These are phyloP conservation scores for Coemansia sp. DNA, from an alignment of 192 early-diverging fungal genomes.

Conservation along the genomic window DNA sequence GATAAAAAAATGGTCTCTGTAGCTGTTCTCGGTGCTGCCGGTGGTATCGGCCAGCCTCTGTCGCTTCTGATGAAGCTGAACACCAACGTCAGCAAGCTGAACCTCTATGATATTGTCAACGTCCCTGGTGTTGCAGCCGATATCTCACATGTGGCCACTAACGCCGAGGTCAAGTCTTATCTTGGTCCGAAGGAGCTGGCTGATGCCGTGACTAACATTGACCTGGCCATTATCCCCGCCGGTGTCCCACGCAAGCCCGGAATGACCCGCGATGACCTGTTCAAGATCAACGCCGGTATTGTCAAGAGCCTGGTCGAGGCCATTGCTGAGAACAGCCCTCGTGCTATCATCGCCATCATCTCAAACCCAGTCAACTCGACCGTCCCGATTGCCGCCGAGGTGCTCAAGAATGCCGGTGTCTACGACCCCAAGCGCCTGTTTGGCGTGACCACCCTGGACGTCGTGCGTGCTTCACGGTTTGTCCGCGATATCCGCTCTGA, in stretches of 20 bases:
- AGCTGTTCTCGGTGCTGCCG: slow-evolving; percentile 71
- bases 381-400: slow-evolving; percentile 93
- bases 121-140: slow-evolving; percentile 96
- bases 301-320: slow-evolving; percentile 79
- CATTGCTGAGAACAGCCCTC: slow-evolving; percentile 75
- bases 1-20: slow-evolving; percentile 55
- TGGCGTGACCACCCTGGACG: slow-evolving; percentile 93
- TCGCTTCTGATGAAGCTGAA: slow-evolving; percentile 92
- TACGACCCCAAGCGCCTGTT: slow-evolving; percentile 88
- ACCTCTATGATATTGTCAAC: slow-evolving; percentile 97
- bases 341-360: slow-evolving; percentile 83
- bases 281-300: slow-evolving; percentile 97
- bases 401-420: slow-evolving; percentile 84
- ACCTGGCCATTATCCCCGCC: slow-evolving; percentile 87
- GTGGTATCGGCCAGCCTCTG: slow-evolving; percentile 97
- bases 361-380: slow-evolving; percentile 99
- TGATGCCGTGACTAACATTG: slow-evolving; percentile 63
- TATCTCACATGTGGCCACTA: slow-evolving; percentile 87
- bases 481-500: slow-evolving; percentile 71
- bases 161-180: slow-evolving; percentile 70
- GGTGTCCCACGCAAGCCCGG: slow-evolving; percentile 98
- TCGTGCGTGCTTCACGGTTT: slow-evolving; percentile 92
- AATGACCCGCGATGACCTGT: slow-evolving; percentile 98
- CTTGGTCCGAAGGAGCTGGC: slow-evolving; percentile 64
- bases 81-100: slow-evolving; percentile 76